Base-by-base conservation (phyloP, 2,329 filamentous ascomycete genomes). In the Pestalotiopsis sp. region DNA sequence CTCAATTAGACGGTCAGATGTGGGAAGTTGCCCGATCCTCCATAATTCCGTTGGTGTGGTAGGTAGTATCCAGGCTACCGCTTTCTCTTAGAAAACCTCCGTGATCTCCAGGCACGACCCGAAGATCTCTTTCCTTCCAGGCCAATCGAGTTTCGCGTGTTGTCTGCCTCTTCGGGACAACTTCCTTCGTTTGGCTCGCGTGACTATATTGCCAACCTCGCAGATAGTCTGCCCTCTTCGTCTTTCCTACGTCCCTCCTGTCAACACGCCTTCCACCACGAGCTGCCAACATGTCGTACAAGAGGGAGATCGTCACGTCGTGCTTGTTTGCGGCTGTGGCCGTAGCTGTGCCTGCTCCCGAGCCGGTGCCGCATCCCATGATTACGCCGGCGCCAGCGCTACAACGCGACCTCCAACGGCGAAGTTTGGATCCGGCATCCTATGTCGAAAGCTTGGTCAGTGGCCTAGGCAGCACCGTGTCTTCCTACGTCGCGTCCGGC, bases 401-500 rank as follows among this genome's bases (percentile, higher is more conserved):
- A 70, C 77, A 81, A 41, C 78, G 82, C 31, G 77, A 77, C 64
- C 68, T 84, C 7, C 20, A 66, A 38, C 25, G 64, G 13, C 64
- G 74, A 76, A 64, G 67, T 39, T 64, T 70, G 41, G 79, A 86
- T 67, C 79, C 88, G 11, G 82, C 83, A 59, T 84, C 85, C 70
- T 84, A 89, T 69, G 81, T 86, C 70, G 79, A 83, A 66, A 80
- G 88, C 60, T 77, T 87, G 6, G 80, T 88, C 57, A 83, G 81
- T 61, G 80, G 79, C 9, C 75, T 91, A 1, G 88, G 87, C 52
- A 86, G 85, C 59, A 83, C 83, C 27, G 81, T 90, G 45, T 88
- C 89, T 13, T 87, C 85, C 13, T 91, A 88, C 69, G 84, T 91
- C 52, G 86, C 87, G 1, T 89, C 87, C 2, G 90, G 90, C 25